Conservation (phyloP, 345 rosid species). For the Hypericum perforatum region DNA sequence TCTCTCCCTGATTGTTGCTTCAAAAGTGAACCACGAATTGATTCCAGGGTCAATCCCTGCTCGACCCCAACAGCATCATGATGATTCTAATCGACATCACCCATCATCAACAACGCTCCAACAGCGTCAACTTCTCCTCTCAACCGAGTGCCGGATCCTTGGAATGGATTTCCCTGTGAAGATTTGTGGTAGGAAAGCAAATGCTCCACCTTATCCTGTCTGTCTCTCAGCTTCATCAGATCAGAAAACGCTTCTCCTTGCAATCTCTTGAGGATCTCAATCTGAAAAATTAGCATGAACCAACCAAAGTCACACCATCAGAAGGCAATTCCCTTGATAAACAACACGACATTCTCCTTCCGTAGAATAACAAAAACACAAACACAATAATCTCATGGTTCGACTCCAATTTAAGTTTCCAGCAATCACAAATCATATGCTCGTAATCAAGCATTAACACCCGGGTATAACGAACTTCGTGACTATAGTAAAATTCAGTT, state of each 20-base stretch:
- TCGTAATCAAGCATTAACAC: too few relatives aligned
- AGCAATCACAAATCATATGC: too few relatives aligned
- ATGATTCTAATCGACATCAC: slow-evolving; percentile 34
- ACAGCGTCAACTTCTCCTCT: slow-evolving; percentile 64
- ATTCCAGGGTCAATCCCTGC: slow-evolving; percentile 61
- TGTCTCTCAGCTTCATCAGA: slow-evolving; percentile 73
- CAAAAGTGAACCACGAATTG: slow-evolving; percentile 50
- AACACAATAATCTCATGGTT: too few relatives aligned
- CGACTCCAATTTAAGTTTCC: too few relatives aligned
- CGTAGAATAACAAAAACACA: too few relatives aligned
- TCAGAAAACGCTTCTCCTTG: slow-evolving; percentile 83
- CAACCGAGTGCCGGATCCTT: slow-evolving; percentile 50
- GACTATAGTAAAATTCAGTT: too few relatives aligned
- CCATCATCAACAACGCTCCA: slow-evolving; percentile 53
- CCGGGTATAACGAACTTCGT: too few relatives aligned
- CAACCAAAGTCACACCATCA: too few relatives aligned
- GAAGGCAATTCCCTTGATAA: too few relatives aligned
- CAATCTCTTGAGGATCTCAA: slow-evolving; percentile 87
- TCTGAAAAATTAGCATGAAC: too few relatives aligned
- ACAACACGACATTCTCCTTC: too few relatives aligned
- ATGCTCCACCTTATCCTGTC: slow-evolving; percentile 78
- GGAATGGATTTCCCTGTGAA: slow-evolving; percentile 52
- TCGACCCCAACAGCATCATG: slow-evolving; percentile 29
- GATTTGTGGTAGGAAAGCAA: slow-evolving; percentile 41
- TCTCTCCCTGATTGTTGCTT: slow-evolving; percentile 44